Conservation (phyloP, 2,329 filamentous ascomycete genomes). For the Microdochium paspali region DNA sequence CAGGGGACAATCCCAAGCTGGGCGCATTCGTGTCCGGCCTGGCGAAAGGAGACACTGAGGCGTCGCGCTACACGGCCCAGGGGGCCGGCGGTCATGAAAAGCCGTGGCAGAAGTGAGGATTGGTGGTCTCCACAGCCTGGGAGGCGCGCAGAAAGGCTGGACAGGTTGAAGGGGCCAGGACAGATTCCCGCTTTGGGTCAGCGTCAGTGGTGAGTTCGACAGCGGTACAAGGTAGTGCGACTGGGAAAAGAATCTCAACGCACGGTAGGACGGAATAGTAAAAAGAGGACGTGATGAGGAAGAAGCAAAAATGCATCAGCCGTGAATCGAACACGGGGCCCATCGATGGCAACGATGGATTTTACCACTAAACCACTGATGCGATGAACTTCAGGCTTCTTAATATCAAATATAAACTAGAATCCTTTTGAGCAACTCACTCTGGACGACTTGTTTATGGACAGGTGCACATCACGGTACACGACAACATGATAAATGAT, state of each 20-base stretch:
- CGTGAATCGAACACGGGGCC: conserved; percentile 37
- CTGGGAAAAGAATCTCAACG: neutral
- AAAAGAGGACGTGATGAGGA: too few species aligned
- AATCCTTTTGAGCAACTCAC: too few species aligned
- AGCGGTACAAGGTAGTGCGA: neutral
- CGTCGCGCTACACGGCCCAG: neutral
- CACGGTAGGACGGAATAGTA: neutral
- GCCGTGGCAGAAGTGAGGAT: neutral
- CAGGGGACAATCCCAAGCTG: conserved; percentile 1
- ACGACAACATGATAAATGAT: too few species aligned
- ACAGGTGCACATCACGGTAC: too few species aligned
- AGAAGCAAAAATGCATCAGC: conserved; percentile 24
- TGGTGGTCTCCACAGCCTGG: neutral
- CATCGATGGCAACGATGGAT: conserved; percentile 45
- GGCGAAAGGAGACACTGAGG: conserved; percentile 1
- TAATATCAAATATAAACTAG: too few species aligned
- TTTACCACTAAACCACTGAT: conserved; percentile 43
- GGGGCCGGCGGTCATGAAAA: neutral
- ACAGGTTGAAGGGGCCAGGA: neutral
- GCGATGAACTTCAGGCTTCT: conserved; percentile 4
- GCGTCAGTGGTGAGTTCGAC: too few species aligned
- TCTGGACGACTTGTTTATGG: too few species aligned
- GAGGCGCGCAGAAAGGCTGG: too few species aligned
- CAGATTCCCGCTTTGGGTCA: neutral
- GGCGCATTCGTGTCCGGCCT: neutral